These are phyloP conservation scores for Pyricularia pennisetigena DNA, from an alignment of 2,329 filamentous ascomycete species.

Conservation along the genomic window DNA sequence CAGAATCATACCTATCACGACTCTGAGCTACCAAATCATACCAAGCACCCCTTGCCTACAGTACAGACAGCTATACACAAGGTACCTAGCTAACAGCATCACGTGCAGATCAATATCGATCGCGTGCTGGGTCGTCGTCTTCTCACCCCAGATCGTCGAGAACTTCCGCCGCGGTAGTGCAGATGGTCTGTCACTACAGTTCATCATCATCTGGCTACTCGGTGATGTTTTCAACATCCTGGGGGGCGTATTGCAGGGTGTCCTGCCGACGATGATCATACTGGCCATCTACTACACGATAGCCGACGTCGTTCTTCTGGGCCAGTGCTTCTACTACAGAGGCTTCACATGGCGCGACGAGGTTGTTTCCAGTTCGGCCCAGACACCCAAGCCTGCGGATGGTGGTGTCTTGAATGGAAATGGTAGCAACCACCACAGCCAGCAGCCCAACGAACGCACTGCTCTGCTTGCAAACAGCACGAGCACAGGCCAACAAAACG, in stretches of 20 bases:
- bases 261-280: conserved; percentile 74
- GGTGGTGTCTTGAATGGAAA: conserved; percentile 5
- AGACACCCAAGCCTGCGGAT: conserved; percentile 22
- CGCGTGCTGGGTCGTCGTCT: conserved; percentile 96
- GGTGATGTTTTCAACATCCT: conserved; percentile 50
- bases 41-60: too few relatives aligned
- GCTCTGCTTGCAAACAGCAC: conserved; percentile 29
- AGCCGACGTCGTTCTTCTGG: conserved; percentile 52
- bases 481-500: conserved; percentile 3
- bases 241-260: conserved; percentile 38
- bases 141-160: conserved; percentile 77
- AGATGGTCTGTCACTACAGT: conserved; percentile 39
- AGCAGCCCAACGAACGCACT: conserved; percentile 36
- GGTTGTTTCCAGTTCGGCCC: conserved; percentile 21
- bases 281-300: conserved; percentile 17
- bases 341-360: conserved; percentile 63
- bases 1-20: background rate
- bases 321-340: conserved; percentile 92
- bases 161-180: conserved; percentile 16
- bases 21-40: too few relatives aligned
- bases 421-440: conserved; percentile 15
- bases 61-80: background rate
- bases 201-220: conserved; percentile 84
- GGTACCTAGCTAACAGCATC: conserved; percentile 9
- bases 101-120: conserved; percentile 69